Evolutionary conservation across 768 basidiomycete species (phyloP).

Genomic region (Ephemerocybe angulata): DNA sequence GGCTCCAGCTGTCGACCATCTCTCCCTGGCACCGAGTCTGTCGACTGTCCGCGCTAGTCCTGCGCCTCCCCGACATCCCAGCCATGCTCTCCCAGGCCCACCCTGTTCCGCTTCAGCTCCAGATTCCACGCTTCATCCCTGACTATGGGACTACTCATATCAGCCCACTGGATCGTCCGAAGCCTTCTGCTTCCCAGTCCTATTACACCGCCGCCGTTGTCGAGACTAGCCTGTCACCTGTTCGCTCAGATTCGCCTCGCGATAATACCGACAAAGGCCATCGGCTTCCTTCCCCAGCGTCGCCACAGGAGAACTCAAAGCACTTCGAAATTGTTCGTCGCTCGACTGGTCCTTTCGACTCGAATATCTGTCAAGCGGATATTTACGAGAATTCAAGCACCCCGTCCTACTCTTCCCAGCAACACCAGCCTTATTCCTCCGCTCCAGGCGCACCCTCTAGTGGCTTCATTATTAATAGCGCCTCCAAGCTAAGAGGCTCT

Average conservation of each 20-base stretch:
- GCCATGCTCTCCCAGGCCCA: conserved; percentile 27
- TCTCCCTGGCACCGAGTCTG: conserved; percentile 8
- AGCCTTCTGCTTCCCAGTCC: conserved; percentile 20
- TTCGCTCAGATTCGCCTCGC: conserved; percentile 7
- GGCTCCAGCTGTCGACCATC: conserved; percentile 7
- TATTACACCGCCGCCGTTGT: conserved; percentile 8
- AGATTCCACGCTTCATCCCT: conserved; percentile 17
- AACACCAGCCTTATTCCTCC: conserved; percentile 6
- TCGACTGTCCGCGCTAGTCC: conserved; percentile 2
- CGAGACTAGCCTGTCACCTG: conserved; percentile 7
- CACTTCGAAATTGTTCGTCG: conserved; percentile 2
- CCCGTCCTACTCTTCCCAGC: conserved; percentile 8
- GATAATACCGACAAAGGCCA: conserved; percentile 4
- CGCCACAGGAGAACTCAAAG: conserved; percentile 9
- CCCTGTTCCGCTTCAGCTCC: conserved; percentile 15
- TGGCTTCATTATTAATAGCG: conserved; percentile 25
- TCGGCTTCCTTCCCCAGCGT: conserved; percentile 10
- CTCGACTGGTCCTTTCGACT: conserved; percentile 3
- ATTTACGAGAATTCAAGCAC: neutral
- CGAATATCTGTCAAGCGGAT: neutral
- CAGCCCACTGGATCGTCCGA: conserved; percentile 13
- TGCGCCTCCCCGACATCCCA: neutral
- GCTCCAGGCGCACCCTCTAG: conserved; percentile 8
- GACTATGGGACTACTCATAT: conserved; percentile 13
- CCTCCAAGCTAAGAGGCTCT: conserved; percentile 23